These are phyloP conservation scores for Penicillium sp. DNA, from an alignment of 2,329 filamentous ascomycete genomes.

Conservation along the genomic window DNA sequence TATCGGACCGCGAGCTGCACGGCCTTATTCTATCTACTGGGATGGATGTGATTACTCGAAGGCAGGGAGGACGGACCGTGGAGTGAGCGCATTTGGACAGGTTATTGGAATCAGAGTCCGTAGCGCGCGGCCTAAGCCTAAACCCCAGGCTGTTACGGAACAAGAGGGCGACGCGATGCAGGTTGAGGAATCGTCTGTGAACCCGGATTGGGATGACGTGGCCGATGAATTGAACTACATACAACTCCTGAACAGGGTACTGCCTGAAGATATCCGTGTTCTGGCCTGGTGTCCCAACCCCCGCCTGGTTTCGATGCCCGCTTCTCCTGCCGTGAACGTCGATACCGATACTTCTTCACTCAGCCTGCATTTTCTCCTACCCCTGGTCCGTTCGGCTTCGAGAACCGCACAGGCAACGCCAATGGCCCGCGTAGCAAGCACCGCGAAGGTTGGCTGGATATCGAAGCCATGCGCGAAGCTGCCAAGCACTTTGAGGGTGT, in stretches of 20 bases:
- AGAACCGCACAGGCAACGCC: constrained; percentile 25
- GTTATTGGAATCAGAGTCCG: constrained; percentile 79
- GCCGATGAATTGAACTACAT: constrained; percentile 79
- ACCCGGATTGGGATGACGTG: constrained; percentile 57
- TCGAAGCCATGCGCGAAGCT: constrained; percentile 76
- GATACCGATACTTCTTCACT: constrained; percentile 97
- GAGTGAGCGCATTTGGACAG: constrained; percentile 95
- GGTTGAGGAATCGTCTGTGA: constrained; percentile 35
- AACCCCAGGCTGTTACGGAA: constrained; percentile 12
- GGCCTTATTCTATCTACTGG: constrained; percentile 60
- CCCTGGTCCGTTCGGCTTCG: constrained; percentile 51
- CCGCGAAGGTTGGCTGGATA: constrained; percentile 75
- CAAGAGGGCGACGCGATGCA: constrained; percentile 21
- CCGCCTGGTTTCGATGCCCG: constrained; percentile 79
- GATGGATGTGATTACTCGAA: constrained; percentile 87
- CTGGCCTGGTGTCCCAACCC: constrained; percentile 88
- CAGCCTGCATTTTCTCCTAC: constrained; percentile 77
- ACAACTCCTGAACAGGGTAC: constrained; percentile 74
- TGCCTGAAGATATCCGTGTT: constrained; percentile 83
- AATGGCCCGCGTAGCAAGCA: constrained; percentile 25
- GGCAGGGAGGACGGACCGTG: constrained; percentile 85
- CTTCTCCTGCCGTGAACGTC: constrained; percentile 84
- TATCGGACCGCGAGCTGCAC: constrained; percentile 39
- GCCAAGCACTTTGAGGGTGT: constrained; percentile 73
- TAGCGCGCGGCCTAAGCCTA: constrained; percentile 62